Evolutionary conservation across 345 rosid genomes (phyloP).

Genomic region (Combretum micranthum): DNA sequence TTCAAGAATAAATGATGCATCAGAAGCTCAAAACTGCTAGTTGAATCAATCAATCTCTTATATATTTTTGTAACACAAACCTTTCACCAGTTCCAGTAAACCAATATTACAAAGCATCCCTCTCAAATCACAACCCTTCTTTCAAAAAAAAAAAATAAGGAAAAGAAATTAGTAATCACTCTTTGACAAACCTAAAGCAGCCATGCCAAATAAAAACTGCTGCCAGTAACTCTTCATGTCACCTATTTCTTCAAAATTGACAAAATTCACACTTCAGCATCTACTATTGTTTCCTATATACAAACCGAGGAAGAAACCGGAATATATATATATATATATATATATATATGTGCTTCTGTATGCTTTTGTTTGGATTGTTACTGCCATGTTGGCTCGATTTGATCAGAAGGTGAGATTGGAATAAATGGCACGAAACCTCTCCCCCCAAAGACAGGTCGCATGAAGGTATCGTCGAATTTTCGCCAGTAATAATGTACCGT

Average conservation of each 20-base stretch:
- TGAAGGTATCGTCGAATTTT: conserved; percentile 29
- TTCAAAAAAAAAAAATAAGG: background rate
- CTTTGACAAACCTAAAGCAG: background rate
- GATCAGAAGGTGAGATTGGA: conserved; percentile 28
- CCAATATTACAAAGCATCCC: conserved; percentile 5
- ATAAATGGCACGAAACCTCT: conserved; percentile 32
- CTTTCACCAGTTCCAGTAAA: no score
- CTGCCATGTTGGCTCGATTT: conserved; percentile 11
- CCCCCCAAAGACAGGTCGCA: conserved; percentile 43
- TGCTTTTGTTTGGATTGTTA: background rate
- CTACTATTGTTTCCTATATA: conserved; percentile 3
- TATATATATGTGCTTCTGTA: background rate
- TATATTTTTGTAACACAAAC: no score
- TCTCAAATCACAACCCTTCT: background rate
- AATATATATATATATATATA: no score
- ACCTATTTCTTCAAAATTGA: conserved; percentile 1
- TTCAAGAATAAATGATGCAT: no score
- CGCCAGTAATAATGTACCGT: conserved; percentile 33
- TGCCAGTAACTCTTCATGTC: background rate
- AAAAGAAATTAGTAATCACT: background rate
- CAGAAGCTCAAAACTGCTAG: no score
- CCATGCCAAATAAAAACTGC: background rate
- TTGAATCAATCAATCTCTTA: no score
- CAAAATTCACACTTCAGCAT: conserved; percentile 2
- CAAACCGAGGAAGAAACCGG: background rate